phyloP scores from a whole-genome alignment of 2,329 filamentous ascomycete genomes.

The Daldinia sp. region DNA sequence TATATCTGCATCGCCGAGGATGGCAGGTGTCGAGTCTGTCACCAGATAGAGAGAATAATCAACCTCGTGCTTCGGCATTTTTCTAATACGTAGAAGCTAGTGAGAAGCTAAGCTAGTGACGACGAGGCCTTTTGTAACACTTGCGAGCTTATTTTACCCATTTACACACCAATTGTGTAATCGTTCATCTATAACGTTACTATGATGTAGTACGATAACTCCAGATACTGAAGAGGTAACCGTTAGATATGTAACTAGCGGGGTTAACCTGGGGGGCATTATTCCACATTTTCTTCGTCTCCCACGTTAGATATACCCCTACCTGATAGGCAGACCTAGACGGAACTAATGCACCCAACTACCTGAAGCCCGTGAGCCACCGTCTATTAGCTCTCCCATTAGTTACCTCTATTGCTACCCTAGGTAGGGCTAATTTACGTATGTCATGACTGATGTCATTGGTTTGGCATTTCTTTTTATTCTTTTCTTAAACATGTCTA shows the following conservation, averaged over 20 bases:
- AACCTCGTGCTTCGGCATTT: slow-evolving; percentile 54
- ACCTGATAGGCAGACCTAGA: neutral
- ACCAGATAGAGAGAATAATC: slow-evolving; percentile 90
- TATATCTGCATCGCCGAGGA: slow-evolving; percentile 77
- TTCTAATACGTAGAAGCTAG: slow-evolving; percentile 4
- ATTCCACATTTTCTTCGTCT: neutral
- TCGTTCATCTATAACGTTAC: neutral
- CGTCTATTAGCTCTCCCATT: neutral
- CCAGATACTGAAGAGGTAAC: neutral
- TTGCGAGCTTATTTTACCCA: slow-evolving; percentile 7
- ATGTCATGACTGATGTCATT: slow-evolving; percentile 21
- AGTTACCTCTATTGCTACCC: neutral
- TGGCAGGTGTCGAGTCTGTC: slow-evolving; percentile 88
- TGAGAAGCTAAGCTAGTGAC: neutral
- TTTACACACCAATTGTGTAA: slow-evolving; percentile 14
- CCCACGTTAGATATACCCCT: neutral
- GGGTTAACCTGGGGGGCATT: slow-evolving; percentile 6
- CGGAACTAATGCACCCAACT: slow-evolving; percentile 2
- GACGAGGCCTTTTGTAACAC: slow-evolving; percentile 9
- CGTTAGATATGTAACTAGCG: slow-evolving; percentile 22
- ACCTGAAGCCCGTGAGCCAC: neutral
- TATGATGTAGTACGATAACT: neutral
- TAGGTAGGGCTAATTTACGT: neutral
- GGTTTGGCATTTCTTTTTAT: slow-evolving; percentile 29
- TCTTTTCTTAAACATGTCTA: slow-evolving; percentile 28